Conservation (phyloP, 1,284 basidiomycete genomes). For the Bjerkandera adusta region DNA sequence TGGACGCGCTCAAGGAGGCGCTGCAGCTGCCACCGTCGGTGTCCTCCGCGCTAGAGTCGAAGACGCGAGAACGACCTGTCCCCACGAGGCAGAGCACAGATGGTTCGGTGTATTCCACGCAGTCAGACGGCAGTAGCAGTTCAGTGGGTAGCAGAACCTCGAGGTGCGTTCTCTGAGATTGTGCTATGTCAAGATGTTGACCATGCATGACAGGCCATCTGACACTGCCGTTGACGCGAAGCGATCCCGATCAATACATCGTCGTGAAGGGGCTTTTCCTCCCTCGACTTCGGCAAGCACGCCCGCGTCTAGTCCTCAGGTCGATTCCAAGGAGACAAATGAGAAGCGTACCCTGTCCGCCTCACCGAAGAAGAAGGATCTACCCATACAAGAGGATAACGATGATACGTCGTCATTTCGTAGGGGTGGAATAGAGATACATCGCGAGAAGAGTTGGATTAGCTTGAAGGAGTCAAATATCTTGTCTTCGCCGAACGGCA, state of each 20-base stretch:
- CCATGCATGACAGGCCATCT: background rate
- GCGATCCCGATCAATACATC: slow-evolving; percentile 38
- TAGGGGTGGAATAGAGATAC: slow-evolving; percentile 23
- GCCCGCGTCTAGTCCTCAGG: slow-evolving; percentile 15
- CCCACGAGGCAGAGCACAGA: slow-evolving; percentile 1
- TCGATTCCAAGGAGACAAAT: slow-evolving; percentile 9
- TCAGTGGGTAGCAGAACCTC: slow-evolving; percentile 1
- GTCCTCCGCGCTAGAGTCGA: slow-evolving; percentile 41
- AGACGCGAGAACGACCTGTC: slow-evolving; percentile 14
- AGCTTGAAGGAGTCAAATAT: slow-evolving; percentile 24
- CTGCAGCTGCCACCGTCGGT: slow-evolving; percentile 57
- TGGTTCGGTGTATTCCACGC: slow-evolving; percentile 4
- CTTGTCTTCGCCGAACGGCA: slow-evolving; percentile 22
- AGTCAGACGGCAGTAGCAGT: slow-evolving; percentile 1
- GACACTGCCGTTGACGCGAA: slow-evolving; percentile 3
- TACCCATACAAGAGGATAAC: slow-evolving; percentile 1
- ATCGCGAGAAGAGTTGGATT: slow-evolving; percentile 32
- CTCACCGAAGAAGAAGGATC: slow-evolving; percentile 4
- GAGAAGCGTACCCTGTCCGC: background rate
- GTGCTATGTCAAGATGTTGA: background rate
- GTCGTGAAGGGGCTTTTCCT: slow-evolving; percentile 67
- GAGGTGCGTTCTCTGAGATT: background rate
- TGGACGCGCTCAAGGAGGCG: slow-evolving; percentile 54
- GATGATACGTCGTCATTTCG: slow-evolving; percentile 10
- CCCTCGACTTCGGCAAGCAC: slow-evolving; percentile 40